Base-by-base conservation (phyloP, 148 eudicot genomes). In the Tetragonia tetragonoides region DNA sequence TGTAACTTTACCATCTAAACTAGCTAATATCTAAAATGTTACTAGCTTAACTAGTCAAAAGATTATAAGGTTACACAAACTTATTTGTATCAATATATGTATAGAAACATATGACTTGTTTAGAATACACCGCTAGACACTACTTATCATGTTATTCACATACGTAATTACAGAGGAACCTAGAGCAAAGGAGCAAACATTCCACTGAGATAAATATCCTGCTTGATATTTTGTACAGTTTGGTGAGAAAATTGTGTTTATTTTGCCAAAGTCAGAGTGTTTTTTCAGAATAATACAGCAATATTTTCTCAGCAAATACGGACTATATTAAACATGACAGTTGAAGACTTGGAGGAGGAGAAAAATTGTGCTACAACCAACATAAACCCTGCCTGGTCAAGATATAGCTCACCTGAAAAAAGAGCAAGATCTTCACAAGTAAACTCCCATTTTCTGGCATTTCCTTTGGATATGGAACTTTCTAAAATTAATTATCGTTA, bases 321-420 rank as follows among this genome's bases (percentile, higher is more conserved):
- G 18, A 77, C 80, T 77, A 69, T 57, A n/a, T 49, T 7, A 18
- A 47, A 53, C 68, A 51, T 46, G 62, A 67, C 78, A 80, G 82
- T 60, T 68, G 57, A 75, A 70, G 18, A 59, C 60, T 70, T 46
- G 34, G 65, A 75, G 72, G 42, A 74, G 75, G 78, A 70, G 56
- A 67, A 47, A 81, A 71, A 39, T n/a, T 42, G 64, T 69, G 53
- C 53, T 49, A 56, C 81, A 80, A 80, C 81, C 44, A 79, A 81
- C 86, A 73, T 72, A 61, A 75, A 78, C 80, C 74, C 75, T 82
- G 63, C 47, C 39, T 80, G 76, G 91, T 88, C 91, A 85, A 87
- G 46, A 62, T 85, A 76, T 83, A 83, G 91, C 80, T 88, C 87
- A 88, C 87, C 91, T 80, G 80, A 66, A 72, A 70, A 57, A 24